Conservation (phyloP, 495 filamentous ascomycete species). For the Aspergillus steynii region DNA sequence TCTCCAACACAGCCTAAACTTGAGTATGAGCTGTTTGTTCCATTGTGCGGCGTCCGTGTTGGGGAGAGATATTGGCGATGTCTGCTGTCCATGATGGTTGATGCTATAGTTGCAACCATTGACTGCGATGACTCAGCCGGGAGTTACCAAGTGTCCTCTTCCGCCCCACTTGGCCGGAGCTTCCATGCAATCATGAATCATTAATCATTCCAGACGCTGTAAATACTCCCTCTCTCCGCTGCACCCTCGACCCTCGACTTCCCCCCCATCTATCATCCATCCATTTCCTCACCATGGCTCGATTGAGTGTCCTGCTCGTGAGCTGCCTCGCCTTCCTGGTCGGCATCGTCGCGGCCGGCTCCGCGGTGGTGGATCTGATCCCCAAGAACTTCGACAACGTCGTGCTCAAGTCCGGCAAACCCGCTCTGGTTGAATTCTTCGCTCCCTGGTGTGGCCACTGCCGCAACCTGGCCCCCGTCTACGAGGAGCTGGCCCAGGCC, state of each 20-base stretch:
- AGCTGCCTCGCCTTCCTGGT: constrained; percentile 43
- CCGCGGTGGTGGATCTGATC: constrained; percentile 77
- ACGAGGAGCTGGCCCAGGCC: constrained; percentile 82
- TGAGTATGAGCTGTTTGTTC: too few relatives aligned
- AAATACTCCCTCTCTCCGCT: not conserved
- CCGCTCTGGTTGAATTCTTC: constrained; percentile 97
- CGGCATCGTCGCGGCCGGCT: constrained; percentile 42
- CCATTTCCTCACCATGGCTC: constrained; percentile 39
- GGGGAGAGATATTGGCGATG: too few relatives aligned
- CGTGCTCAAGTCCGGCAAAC: constrained; percentile 89
- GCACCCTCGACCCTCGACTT: not conserved
- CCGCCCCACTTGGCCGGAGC: constrained; percentile 12
- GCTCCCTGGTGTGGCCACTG: constrained; percentile 99
- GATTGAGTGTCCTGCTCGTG: constrained; percentile 47
- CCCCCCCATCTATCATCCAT: not conserved
- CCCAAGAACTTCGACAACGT: constrained; percentile 87
- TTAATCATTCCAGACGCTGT: not conserved
- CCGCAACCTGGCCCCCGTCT: constrained; percentile 93
- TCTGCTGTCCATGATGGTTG: too few relatives aligned
- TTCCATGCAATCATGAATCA: not conserved
- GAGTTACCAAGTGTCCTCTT: constrained; percentile 27
- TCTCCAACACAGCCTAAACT: too few relatives aligned
- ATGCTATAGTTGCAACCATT: too few relatives aligned
- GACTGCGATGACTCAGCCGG: not conserved
- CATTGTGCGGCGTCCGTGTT: too few relatives aligned